phyloP scores from a whole-genome alignment of 2,329 filamentous ascomycete genomes.

The Graphilbum fragrans region DNA sequence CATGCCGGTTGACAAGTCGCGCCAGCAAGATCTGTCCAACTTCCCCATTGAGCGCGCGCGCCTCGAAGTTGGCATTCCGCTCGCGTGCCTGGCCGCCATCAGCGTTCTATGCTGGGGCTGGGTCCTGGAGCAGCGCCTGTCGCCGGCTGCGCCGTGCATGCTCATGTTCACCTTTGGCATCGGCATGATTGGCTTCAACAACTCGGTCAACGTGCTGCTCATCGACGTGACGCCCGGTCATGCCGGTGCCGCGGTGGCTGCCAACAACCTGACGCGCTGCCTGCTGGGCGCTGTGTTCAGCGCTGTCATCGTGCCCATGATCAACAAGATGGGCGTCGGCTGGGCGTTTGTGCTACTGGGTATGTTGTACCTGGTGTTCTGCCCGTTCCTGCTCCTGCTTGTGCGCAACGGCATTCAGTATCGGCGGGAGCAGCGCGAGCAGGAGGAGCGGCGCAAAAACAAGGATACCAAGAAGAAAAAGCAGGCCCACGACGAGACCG shows the following conservation, averaged over 20 bases:
- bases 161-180: conserved; percentile 33
- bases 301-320: conserved; percentile 39
- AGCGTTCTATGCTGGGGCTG: conserved; percentile 39
- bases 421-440: conserved; percentile 22
- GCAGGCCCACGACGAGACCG: not conserved
- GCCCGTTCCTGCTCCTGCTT: conserved; percentile 26
- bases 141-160: conserved; percentile 33
- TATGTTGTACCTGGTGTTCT: conserved; percentile 24
- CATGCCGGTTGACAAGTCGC: conserved; percentile 38
- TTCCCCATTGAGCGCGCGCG: conserved; percentile 41
- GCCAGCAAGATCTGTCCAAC: conserved; percentile 32
- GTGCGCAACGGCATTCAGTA: conserved; percentile 30
- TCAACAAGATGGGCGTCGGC: conserved; percentile 34
- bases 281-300: conserved; percentile 39
- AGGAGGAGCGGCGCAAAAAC: conserved; percentile 9
- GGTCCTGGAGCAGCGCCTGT: conserved; percentile 28
- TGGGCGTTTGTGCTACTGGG: conserved; percentile 39
- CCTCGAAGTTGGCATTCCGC: conserved; percentile 34
- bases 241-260: conserved; percentile 41
- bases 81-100: conserved; percentile 36
- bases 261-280: conserved; percentile 44
- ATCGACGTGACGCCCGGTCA: conserved; percentile 42
- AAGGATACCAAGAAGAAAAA: not conserved
- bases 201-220: conserved; percentile 37
- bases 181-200: conserved; percentile 41